Evolutionary conservation across 768 basidiomycete species (phyloP), one percentile per base, ranked within the genome.

Genomic region (Leccinum longicurvipes): DNA sequence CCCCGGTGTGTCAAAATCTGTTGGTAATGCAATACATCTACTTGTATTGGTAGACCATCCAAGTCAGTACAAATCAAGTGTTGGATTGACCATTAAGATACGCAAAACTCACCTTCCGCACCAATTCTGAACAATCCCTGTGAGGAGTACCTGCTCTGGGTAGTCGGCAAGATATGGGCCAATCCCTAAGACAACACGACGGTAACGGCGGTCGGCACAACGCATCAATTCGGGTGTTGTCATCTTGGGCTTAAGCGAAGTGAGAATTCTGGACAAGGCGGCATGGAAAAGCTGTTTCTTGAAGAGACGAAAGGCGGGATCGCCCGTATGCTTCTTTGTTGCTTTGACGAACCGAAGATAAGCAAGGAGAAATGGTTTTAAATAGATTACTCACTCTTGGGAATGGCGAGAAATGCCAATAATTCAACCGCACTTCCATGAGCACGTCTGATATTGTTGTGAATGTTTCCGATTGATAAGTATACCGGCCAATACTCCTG

Each of bases 401-500:
- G 65, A 23, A 74, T 68, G 1, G 69, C 59, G 5, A 73, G 55
- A 50, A 73, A 75, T 0, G 46, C 63, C 4, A 63, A 25, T 2
- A 63, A 45, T 3, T 67, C 47, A 2, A 65, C 57, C 3, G 41
- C 48, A 29, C 54, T 54, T 9, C 42, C 21, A 27, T 63, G 62
- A 9, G 55, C 52, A 15, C 21, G 19, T n/a, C 24, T 21, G 41
- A 59, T 36, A n/a, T 56, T 59, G 34, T 59, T 63, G 47, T 54
- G 48, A 25, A 61, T 32, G 32, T 65, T 65, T 2, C 60, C 62
- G 17, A 65, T 59, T 1, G 53, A 60, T 11, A 63, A 28, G 19
- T 63, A 65, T 5, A 63, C 47, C 10, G 58, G 59, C 44, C 58
- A 60, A 48, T 65, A 63, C 10, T 65, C 53, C 10, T 59, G 50